Evolutionary conservation across 2,329 filamentous ascomycete genomes (phyloP), one percentile per base, ranked within the genome.

Genomic region (Fusarium multiceps): DNA sequence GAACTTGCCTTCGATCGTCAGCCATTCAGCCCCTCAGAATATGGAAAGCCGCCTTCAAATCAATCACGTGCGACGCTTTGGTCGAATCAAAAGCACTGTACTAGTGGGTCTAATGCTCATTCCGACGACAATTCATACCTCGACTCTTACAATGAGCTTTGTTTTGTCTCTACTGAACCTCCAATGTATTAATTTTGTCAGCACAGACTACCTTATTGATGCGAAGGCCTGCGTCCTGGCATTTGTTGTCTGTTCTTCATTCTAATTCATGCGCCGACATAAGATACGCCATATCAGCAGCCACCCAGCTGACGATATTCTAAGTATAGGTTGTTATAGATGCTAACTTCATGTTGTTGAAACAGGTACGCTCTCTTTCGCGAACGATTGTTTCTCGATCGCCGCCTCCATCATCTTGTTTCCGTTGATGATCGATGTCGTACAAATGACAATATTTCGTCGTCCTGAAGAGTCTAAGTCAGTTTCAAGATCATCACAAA

Each of bases 341-440:
- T 59, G 63, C 54, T 61, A 55, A 55, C 55, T 37, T 72, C 59
- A 74, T 40, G 65, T 60, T 34, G 72, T 47, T 40, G 71, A 51
- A 48, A 57, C 66, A 43, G 74, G 55, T 48, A 59, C 63, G 54
- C 55, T 69, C 54, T 84, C 82, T 72, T 80, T 85, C 43, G 84
- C 85, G 78, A 90, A 92, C 27, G 86, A 87, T 48, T 83, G 85
- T 76, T 86, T 91, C 83, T 96, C 93, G 73, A 95, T 90, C 59
- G 92, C 93, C 48, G 91, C 89, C 50, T 93, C 92, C 86, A 99
- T 94, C 82, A 98, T 93, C 76, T 87, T 89, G 79, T 95, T 93
- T 28, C 97, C 96, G 81, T 89, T 97, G 63, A 98, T 89, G 43
- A 99, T 91, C 56, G 92, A 93, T 18, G 96, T 99, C 51, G 96